phyloP scores from a whole-genome alignment of 805 yeast genomes.

The Millerozyma acaciae region DNA sequence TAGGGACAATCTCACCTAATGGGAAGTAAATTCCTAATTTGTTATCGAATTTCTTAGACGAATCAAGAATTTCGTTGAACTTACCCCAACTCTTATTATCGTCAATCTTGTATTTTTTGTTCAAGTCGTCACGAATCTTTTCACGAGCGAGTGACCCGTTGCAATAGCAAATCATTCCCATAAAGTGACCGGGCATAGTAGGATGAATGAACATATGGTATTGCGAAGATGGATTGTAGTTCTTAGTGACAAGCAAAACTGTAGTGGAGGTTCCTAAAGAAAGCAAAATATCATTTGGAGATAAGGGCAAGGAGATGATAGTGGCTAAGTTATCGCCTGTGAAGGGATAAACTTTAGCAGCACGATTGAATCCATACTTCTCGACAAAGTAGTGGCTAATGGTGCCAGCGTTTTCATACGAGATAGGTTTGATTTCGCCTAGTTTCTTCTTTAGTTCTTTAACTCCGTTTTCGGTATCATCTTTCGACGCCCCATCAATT shows the following conservation, averaged over 20 bases:
- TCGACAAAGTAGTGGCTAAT: conserved; percentile 58
- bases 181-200: conserved; percentile 65
- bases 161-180: conserved; percentile 95
- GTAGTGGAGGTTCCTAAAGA: conserved; percentile 94
- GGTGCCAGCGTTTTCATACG: conserved; percentile 46
- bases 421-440: conserved; percentile 50
- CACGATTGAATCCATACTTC: conserved; percentile 57
- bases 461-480: conserved; percentile 24
- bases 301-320: conserved; percentile 73
- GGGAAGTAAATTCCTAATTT: conserved; percentile 82
- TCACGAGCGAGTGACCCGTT: conserved; percentile 90
- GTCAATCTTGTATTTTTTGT: conserved; percentile 35
- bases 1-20: conserved; percentile 87
- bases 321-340: conserved; percentile 94
- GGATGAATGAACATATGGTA: conserved; percentile 89
- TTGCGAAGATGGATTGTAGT: conserved; percentile 71
- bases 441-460: conserved; percentile 46
- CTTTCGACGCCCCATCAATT: conserved; percentile 32
- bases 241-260: conserved; percentile 72
- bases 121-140: conserved; percentile 60
- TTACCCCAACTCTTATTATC: conserved; percentile 50
- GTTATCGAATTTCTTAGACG: conserved; percentile 29
- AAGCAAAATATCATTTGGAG: conserved; percentile 70
- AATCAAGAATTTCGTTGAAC: conserved; percentile 54
- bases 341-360: conserved; percentile 66